Base-by-base conservation (phyloP, 805 yeast genomes). In the Starmerella kuoi region DNA sequence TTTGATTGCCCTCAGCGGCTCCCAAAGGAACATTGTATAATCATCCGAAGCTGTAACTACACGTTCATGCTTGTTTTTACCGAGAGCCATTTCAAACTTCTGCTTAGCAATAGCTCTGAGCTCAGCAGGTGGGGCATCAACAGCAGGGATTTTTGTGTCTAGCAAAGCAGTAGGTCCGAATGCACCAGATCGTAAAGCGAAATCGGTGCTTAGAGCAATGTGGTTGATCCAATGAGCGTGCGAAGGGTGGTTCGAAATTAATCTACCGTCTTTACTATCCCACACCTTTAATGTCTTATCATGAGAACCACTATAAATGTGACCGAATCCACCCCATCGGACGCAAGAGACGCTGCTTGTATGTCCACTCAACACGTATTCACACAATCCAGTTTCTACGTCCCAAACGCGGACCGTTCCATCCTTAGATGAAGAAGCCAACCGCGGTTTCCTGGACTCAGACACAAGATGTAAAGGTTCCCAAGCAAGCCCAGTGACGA, bases 181-280 rank as follows among this genome's bases (percentile, higher is more conserved):
- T 0, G 94, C 85, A 7, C 98, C 97, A 51, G 79, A 72, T 53
- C 96, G 67, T 41, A 91, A 64, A 0, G 77, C 94, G 57, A 78
- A 79, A 55, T 91, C 98, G 0, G 97, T 88, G 1, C 94, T 82
- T 33, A 91, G 65, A 0, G 95, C 81, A 45, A 91, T 67, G 62
- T 88, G 97, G 60, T 91, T 91, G 37, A 91, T 91, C 98, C 98
- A 91, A 63, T 91, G 98, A 1, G 94, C 96, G 60, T 91, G 98
- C 34, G 91, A 73, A 59, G 77, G 78, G 50, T 91, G 65, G 2
- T 85, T 77, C 58, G 82, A 84, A 26, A 81, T 68, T 51, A 93
- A 74, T 51, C 73, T 74, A 24, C 96, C 97, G 37, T 72, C 73
- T 32, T 69, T 65, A 4, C 83, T 75, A 55, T 83, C 88, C 98